These are phyloP conservation scores for Coelastrella sp. DNA, from an alignment of 139 green algal species.

Conservation along the genomic window DNA sequence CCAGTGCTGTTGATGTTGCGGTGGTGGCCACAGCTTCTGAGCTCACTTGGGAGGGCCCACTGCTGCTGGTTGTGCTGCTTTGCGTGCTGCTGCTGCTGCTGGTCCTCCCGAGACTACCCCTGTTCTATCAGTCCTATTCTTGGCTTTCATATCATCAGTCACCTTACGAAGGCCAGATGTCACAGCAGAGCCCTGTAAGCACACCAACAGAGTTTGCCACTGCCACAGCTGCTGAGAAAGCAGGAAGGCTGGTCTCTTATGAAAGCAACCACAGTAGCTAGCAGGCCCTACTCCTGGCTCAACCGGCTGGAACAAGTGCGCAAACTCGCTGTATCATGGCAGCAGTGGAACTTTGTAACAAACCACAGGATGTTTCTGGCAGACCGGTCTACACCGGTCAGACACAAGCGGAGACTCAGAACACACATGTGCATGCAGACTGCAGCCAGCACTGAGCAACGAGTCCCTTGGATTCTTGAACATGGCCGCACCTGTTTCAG, in stretches of 20 bases:
- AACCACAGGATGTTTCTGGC: too few relatives aligned
- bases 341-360: too few relatives aligned
- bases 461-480: neutral
- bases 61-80: neutral
- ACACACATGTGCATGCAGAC: neutral
- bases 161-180: slow-evolving; percentile 91
- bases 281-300: too few relatives aligned
- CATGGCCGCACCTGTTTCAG: neutral
- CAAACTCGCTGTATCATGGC: too few relatives aligned
- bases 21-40: neutral
- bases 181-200: slow-evolving; percentile 77
- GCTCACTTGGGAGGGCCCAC: slow-evolving; percentile 8
- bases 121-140: slow-evolving; percentile 86
- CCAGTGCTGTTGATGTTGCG: too few relatives aligned
- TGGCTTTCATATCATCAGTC: slow-evolving; percentile 97
- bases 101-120: slow-evolving; percentile 66
- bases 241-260: too few relatives aligned
- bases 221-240: too few relatives aligned
- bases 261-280: too few relatives aligned
- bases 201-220: neutral
- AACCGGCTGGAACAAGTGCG: too few relatives aligned
- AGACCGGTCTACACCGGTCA: too few relatives aligned
- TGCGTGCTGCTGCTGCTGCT: slow-evolving; percentile 20
- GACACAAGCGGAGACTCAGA: too few relatives aligned
- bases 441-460: neutral